Base-by-base conservation (phyloP, 2,329 filamentous ascomycete species). In the Parafenestella ontariensis region DNA sequence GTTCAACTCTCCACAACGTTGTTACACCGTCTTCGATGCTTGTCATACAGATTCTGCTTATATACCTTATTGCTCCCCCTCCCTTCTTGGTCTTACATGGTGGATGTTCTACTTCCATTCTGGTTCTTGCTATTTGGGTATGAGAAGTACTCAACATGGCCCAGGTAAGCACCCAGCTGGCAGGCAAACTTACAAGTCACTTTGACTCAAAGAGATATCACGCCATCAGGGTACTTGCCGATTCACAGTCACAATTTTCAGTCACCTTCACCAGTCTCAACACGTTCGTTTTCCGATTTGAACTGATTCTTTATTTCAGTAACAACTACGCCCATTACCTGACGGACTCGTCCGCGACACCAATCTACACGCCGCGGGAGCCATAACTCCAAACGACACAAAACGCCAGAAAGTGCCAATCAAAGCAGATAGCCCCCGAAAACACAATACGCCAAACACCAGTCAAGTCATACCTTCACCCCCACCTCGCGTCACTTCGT, bases 151-250 rank as follows among this genome's bases (percentile, higher is more conserved):
- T 34, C 31, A 34, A 34, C 13, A 34, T 34, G 31, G 31, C 31
- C 31, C 17, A 34, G 31, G 29, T 31, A 13, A 11, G 28, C 15
- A 11, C 10, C 9, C 13, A 13, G 5, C 6, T 5, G 31, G 15
- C 31, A 17, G 13, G 31, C 17, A 34, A 20, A 37, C 28, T 28
- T 29, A 28, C 24, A 13, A 50, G 44, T 29, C 44, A 23, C 36
- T 20, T 15, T 54, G 17, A 34, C 29, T 34, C 31, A 15, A n/a
- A 18, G 20, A 26, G 37, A 52, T 26, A 26, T 62, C 57, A 61
- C 58, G 49, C 59, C 65, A 67, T 65, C 63, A 63, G 23, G 54
- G 59, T 66, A 34, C 54, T 24, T 43, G 28, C 29, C 6, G 15
- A 24, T 15, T 31, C 29, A 44, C 29, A 18, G 11, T 31, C 5